Percentiles rank a stretch among this genome's conserved stretches.
Evolutionary conservation across 306 rosid genomes (phyloP).

Genomic region (Oxytropis ochrocephala): DNA sequence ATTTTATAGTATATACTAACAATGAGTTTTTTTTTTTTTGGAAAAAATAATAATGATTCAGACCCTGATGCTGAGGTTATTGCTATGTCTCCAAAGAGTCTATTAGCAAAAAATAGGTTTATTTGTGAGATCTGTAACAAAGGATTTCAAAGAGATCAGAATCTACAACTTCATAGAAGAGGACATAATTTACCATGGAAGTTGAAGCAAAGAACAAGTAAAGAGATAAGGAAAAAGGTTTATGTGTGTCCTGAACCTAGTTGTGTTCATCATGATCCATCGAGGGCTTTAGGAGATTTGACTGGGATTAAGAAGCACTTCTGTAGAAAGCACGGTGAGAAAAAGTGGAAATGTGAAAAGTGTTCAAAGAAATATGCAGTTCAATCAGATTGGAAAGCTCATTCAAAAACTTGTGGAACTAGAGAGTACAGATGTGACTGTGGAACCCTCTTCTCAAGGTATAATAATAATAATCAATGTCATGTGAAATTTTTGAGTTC

Average conservation of each 20-base stretch:
- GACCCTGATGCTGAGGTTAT: slow-evolving; percentile 97
- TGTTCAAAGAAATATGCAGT: slow-evolving; percentile 91
- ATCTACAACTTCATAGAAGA: slow-evolving; percentile 93
- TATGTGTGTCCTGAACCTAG: slow-evolving; percentile 83
- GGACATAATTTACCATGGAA: slow-evolving; percentile 98
- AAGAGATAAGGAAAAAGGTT: slow-evolving; percentile 81
- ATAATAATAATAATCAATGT: slow-evolving; percentile 16
- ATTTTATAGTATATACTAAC: background rate
- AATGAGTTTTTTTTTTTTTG: background rate
- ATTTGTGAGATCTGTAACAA: slow-evolving; percentile 90
- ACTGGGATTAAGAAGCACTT: slow-evolving; percentile 98
- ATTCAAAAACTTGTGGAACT: slow-evolving; percentile 91
- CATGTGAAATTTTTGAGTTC: background rate
- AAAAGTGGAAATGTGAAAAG: slow-evolving; percentile 98
- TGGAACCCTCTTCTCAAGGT: slow-evolving; percentile 99
- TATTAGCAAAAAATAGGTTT: slow-evolving; percentile 80
- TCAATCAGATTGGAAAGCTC: slow-evolving; percentile 99
- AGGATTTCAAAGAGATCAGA: slow-evolving; percentile 94
- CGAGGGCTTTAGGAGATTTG: slow-evolving; percentile 87
- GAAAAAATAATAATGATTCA: slow-evolving; percentile 6
- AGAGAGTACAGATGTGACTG: slow-evolving; percentile 98
- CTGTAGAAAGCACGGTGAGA: slow-evolving; percentile 93
- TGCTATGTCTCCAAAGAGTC: slow-evolving; percentile 76
- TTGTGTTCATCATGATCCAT: slow-evolving; percentile 91
- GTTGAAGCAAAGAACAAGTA: slow-evolving; percentile 75